Conservation (phyloP, 129 eudicot genomes). For the Heracleum sosnowskyi region DNA sequence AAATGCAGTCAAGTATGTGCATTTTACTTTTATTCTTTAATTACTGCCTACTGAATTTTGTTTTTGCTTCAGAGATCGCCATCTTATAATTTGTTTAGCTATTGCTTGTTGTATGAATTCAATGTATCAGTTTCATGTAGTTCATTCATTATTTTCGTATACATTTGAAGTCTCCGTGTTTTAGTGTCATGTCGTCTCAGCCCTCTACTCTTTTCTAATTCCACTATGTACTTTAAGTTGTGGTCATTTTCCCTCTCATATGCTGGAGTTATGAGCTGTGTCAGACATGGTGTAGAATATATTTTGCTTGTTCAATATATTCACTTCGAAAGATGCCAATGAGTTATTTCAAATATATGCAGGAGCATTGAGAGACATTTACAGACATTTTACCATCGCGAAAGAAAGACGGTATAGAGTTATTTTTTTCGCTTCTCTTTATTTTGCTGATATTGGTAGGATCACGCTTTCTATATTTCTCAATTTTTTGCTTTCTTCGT, state of each 20-base stretch:
- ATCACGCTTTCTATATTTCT: background rate
- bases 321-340: constrained; percentile 3
- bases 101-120: no score
- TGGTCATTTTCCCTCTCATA: no score
- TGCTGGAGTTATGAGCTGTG: background rate
- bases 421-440: background rate
- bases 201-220: no score
- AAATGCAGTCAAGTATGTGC: constrained; percentile 70
- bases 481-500: background rate
- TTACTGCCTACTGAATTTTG: no score
- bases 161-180: background rate
- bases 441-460: background rate
- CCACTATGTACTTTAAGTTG: no score
- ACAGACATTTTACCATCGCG: constrained; percentile 79
- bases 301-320: background rate
- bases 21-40: background rate
- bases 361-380: constrained; percentile 84
- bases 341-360: constrained; percentile 10
- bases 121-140: background rate
- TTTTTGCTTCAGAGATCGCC: background rate
- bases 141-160: background rate
- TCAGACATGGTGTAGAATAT: background rate
- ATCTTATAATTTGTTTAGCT: background rate
- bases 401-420: constrained; percentile 58
- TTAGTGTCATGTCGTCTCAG: no score